These are phyloP conservation scores for Leptomonas pyrrhocoris DNA, from an alignment of 208 protist species.

Conservation along the genomic window DNA sequence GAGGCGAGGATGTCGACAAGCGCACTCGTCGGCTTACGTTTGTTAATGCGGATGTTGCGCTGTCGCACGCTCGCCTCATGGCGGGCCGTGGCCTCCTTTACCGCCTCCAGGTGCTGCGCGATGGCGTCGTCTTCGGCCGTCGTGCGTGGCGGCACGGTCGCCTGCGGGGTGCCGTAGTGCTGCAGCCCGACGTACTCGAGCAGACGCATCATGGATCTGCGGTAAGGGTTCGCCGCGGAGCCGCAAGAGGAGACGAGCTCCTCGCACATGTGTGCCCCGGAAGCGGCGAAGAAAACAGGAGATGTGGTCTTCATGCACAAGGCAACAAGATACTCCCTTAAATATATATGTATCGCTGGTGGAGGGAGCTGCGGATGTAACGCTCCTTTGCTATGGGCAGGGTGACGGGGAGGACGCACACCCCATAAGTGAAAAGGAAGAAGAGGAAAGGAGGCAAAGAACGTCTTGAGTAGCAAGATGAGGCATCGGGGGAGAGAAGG, in stretches of 20 bases:
- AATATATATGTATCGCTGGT: background rate
- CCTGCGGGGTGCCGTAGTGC: constrained; percentile 49
- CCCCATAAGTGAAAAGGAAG: too few species aligned
- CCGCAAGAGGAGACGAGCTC: constrained; percentile 21
- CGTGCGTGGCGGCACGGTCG: constrained; percentile 45
- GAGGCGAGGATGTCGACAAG: constrained; percentile 7
- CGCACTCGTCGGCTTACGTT: constrained; percentile 18
- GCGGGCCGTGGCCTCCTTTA: constrained; percentile 10
- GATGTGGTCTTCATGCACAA: background rate
- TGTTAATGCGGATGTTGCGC: constrained; percentile 26
- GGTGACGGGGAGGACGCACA: too few species aligned
- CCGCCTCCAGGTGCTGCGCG: constrained; percentile 17
- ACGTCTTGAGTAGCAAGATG: too few species aligned
- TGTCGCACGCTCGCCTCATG: constrained; percentile 34
- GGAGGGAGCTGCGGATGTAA: background rate
- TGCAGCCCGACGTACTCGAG: constrained; percentile 57
- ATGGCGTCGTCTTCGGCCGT: constrained; percentile 31
- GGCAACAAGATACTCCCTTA: background rate
- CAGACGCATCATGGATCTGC: constrained; percentile 61
- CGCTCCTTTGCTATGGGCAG: too few species aligned
- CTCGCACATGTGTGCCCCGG: constrained; percentile 6
- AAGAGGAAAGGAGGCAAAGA: constrained; percentile 4
- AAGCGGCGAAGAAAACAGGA: background rate
- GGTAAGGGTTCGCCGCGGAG: constrained; percentile 52
- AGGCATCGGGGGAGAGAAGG: too few species aligned